Evolutionary conservation across 768 basidiomycete species (phyloP), one percentile per base, ranked within the genome.

Genomic region (Paxillus ammoniavirescens): DNA sequence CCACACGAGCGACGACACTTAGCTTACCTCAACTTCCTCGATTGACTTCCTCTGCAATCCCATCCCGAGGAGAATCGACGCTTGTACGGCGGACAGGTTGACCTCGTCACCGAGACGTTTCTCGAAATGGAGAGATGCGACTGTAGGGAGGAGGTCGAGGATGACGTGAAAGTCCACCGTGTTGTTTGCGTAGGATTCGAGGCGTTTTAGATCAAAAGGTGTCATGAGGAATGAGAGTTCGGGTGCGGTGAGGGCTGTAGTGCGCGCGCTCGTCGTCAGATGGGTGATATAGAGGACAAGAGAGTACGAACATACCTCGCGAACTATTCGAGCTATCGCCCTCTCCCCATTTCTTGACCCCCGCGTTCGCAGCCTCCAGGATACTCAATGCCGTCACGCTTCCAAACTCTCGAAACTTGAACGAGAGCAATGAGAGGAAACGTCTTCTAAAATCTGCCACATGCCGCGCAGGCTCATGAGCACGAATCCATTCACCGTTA

Each of bases 81-180:
- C 89, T 72, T 98, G 97, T 5, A 98, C 88, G 0, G 89, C 91
- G 40, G 90, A 91, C 17, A 98, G 70, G 42, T 73, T 81, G 17
- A 89, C 73, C 15, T 86, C 85, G 5, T 77, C 77, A 1, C 84
- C 85, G 3, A 89, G 69, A 31, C 85, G 80, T 60, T 77, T 80
- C 61, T 92, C 84, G 69, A 98, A 99, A 73, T 88, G 96, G 13
- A 98, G 76, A n/a, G 79, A 73, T 3, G 93, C 84, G 36, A 93
- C 73, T 1, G 76, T 80, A 0, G 97, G 96, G 14, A 99, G 78
- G 23, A 98, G 77, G 69, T 99, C 97, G 38, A 98, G 78, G 52
- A 98, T 82, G 61, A 96, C 93, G 66, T 98, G 97, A 63, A 96
- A 98, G 70, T 98, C 97, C 40, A 98, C 79, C 83, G 89, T 87